Conservation (phyloP, 1,284 basidiomycete species). For the Ustilago lituana region DNA sequence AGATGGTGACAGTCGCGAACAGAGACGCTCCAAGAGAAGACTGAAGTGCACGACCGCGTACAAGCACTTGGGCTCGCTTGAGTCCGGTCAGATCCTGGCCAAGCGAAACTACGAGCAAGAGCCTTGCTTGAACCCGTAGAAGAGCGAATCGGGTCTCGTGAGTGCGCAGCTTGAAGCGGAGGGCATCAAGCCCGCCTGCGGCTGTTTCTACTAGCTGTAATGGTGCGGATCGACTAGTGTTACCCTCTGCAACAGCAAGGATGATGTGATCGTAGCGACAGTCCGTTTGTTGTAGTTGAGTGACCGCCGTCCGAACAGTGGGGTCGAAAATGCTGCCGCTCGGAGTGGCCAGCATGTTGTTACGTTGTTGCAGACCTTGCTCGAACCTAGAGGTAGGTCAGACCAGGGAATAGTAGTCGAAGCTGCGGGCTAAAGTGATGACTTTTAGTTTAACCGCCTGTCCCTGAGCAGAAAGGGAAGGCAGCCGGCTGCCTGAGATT, state of each 20-base stretch:
- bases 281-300: constrained; percentile 7
- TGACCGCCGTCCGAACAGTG: constrained; percentile 17
- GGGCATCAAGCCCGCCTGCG: constrained; percentile 20
- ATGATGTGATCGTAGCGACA: constrained; percentile 26
- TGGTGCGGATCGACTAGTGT: constrained; percentile 4
- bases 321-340: constrained; percentile 3
- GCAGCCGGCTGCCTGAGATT: constrained; percentile 1
- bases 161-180: constrained; percentile 13
- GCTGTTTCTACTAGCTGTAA: constrained; percentile 15
- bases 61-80: constrained; percentile 17
- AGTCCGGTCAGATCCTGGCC: constrained; percentile 16
- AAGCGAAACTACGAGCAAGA: constrained; percentile 24
- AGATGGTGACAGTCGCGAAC: constrained; percentile 14
- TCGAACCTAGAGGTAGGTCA: no score
- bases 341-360: constrained; percentile 5
- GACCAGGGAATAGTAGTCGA: no score
- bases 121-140: constrained; percentile 8
- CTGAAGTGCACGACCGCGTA: constrained; percentile 14
- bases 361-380: no score
- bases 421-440: no score
- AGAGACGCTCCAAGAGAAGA: constrained; percentile 12
- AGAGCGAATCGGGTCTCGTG: constrained; percentile 19
- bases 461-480: neutral
- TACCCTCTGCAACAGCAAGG: constrained; percentile 7
- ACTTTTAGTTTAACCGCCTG: no score